Evolutionary conservation across 345 rosid genomes (phyloP), one percentile per base, ranked within the genome.

Genomic region (Aquilaria malaccensis): DNA sequence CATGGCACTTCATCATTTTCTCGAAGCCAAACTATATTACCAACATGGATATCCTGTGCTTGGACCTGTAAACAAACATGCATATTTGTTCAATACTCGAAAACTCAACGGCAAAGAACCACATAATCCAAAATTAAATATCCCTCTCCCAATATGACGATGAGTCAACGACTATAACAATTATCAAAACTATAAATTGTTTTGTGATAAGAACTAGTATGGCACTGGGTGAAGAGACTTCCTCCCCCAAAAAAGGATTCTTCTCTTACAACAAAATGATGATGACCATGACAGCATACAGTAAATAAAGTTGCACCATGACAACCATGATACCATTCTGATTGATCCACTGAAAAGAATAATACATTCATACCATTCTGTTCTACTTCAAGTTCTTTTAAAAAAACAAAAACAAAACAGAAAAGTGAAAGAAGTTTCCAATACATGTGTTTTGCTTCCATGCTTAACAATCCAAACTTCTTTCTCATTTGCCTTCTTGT

Each of bases 1-100:
- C 99, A 90, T 50, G 99, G 99, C 60, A 87, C 99, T 82, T 91
- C 97, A 77, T 94, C 97, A 81, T 94, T 94, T 81, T 94, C 97
- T 47, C 96, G 96, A 81, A 94, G 86, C 99, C 99, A 94, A 52
- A 94, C 93, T 61, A 90, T 78, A 72, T 88, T 88, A 47, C 99
- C 96, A 7, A 94, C 96, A 67, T 61, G 79, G 59, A 90, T 82
- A 68, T 94, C 91, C 73, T 90, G 97, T 52, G 97, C 93, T 82
- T 86, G 82, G 49, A 86, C 81, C 99, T 94, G 74, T 67, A 80
- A 70, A 52, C 48, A 11, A 11, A 32, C 47, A 33, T 29, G 50
- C 49, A 63, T 3, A 10, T 37, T 4, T 6, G 9, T 55, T 45
- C 46, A 58, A 13, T 3, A 11, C n/a, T 57, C 9, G 43, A 37